Evolutionary conservation across 495 filamentous ascomycete species (phyloP).

Genomic region (Hamigera avellanea): DNA sequence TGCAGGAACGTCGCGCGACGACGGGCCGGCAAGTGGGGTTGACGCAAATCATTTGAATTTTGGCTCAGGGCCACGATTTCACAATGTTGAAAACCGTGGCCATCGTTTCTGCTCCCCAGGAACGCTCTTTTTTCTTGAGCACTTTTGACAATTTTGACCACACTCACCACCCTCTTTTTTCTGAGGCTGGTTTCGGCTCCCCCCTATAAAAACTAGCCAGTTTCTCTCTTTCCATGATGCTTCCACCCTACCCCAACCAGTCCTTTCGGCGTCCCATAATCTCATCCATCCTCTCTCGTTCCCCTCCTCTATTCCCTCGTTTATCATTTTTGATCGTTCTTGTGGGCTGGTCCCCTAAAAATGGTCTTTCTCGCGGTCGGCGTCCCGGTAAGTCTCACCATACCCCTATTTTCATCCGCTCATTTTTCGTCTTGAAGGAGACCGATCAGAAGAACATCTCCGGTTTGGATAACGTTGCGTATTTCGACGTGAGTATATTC

Average conservation of each 20-base stretch:
- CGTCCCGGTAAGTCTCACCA: not conserved
- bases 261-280: not conserved
- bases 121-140: not conserved
- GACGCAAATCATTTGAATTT: conserved; percentile 1
- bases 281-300: conserved; percentile 1
- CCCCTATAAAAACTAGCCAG: not conserved
- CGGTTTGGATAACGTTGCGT: not conserved
- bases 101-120: conserved; percentile 1
- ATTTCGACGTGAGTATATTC: not conserved
- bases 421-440: no score
- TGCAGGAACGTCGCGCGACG: not conserved
- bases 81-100: conserved; percentile 1
- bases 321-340: not conserved
- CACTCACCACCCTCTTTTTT: no score
- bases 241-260: not conserved
- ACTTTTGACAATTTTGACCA: not conserved
- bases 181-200: not conserved
- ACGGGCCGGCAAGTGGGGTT: not conserved
- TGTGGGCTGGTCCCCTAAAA: not conserved
- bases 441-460: not conserved
- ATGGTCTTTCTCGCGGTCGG: not conserved
- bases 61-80: conserved; percentile 1
- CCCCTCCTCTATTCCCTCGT: not conserved
- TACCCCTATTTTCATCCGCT: no score
- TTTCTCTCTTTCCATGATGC: not conserved